Conservation (phyloP, 2,329 filamentous ascomycete genomes). For the Fusarium floridanum region DNA sequence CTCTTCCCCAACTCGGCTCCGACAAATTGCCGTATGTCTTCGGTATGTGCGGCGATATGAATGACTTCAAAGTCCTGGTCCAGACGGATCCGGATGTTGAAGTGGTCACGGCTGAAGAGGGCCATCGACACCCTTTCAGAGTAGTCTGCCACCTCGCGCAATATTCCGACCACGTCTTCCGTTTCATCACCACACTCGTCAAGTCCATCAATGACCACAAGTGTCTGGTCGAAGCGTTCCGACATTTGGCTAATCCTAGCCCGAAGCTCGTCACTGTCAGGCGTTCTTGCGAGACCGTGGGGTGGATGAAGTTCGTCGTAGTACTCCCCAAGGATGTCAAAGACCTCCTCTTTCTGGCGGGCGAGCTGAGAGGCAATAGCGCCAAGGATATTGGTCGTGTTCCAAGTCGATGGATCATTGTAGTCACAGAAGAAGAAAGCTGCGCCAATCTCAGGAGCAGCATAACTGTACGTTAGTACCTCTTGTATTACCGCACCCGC, state of each 20-base stretch:
- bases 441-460: background rate
- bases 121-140: background rate
- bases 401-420: background rate
- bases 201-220: background rate
- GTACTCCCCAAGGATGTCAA: background rate
- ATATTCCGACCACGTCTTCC: background rate
- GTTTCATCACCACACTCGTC: background rate
- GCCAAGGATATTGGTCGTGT: background rate
- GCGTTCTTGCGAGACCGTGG: background rate
- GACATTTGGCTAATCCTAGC: background rate
- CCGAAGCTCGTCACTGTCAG: background rate
- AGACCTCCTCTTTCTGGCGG: background rate
- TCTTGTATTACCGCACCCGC: conserved; percentile 14
- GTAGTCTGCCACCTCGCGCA: background rate
- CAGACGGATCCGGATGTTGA: background rate
- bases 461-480: background rate
- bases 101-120: background rate
- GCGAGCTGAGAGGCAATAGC: background rate
- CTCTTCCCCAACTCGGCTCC: background rate
- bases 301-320: background rate
- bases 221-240: background rate
- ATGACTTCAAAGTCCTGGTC: background rate
- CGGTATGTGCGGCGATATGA: background rate
- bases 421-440: background rate
- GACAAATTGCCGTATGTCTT: background rate